Percentiles rank a stretch among this genome's conserved stretches.
Evolutionary conservation across 2,329 filamentous ascomycete species (phyloP).

Genomic region (Thermoascus crustaceus): DNA sequence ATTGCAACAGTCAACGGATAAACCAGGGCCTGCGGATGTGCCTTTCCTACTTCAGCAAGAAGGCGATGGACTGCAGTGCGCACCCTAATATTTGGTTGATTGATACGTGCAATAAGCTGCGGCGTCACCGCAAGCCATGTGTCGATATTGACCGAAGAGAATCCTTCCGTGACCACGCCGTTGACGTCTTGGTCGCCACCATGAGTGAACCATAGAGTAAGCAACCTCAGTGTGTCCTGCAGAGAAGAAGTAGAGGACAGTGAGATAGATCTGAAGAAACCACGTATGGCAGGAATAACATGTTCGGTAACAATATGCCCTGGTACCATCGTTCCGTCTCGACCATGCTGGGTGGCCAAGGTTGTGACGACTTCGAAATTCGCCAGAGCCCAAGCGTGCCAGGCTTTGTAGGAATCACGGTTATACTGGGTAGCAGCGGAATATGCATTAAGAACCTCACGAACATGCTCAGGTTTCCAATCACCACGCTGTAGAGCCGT

Average conservation of each 20-base stretch:
- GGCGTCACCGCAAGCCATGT: slow-evolving; percentile 98
- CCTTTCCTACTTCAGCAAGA: slow-evolving; percentile 82
- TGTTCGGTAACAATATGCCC: slow-evolving; percentile 69
- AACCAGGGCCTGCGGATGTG: slow-evolving; percentile 90
- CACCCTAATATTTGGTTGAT: slow-evolving; percentile 83
- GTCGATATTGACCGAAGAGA: slow-evolving; percentile 85
- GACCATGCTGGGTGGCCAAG: slow-evolving; percentile 58
- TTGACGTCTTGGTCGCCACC: slow-evolving; percentile 85
- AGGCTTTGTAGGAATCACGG: slow-evolving; percentile 94
- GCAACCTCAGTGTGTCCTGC: slow-evolving; percentile 83
- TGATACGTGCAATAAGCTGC: slow-evolving; percentile 94
- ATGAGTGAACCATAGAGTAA: slow-evolving; percentile 95
- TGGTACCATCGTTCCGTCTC: slow-evolving; percentile 49
- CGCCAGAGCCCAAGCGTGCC: slow-evolving; percentile 96
- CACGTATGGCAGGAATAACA: slow-evolving; percentile 87
- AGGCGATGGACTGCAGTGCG: slow-evolving; percentile 87
- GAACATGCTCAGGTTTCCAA: slow-evolving; percentile 79
- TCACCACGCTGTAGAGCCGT: slow-evolving; percentile 75
- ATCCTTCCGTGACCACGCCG: slow-evolving; percentile 78
- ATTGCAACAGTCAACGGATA: slow-evolving; percentile 97
- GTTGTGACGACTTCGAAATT: slow-evolving; percentile 97
- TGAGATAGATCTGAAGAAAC: slow-evolving; percentile 96
- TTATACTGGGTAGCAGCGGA: slow-evolving; percentile 89
- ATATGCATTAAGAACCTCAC: slow-evolving; percentile 86
- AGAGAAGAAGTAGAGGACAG: slow-evolving; percentile 85